Evolutionary conservation across 2,329 filamentous ascomycete species (phyloP).

Genomic region (Aspergillus neoniger): DNA sequence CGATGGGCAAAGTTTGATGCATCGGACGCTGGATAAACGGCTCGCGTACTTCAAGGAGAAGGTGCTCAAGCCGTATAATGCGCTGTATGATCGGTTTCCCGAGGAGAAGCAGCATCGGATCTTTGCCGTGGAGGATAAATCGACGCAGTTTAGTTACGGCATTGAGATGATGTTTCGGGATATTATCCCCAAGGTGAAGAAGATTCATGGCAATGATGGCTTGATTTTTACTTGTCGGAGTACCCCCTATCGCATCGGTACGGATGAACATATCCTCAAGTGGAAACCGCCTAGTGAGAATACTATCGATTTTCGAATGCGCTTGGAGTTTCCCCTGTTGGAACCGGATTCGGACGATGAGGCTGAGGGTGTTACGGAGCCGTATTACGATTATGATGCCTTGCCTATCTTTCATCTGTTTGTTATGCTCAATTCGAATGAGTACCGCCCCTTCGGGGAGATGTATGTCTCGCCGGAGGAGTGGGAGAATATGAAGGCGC

Average conservation of each 20-base stretch:
- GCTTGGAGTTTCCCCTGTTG: conserved; percentile 72
- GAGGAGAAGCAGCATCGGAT: conserved; percentile 69
- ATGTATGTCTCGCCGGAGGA: conserved; percentile 73
- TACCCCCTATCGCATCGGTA: conserved; percentile 83
- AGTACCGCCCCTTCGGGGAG: conserved; percentile 67
- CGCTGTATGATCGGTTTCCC: conserved; percentile 71
- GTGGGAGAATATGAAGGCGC: conserved; percentile 77
- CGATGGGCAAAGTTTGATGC: conserved; percentile 73
- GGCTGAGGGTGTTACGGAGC: conserved; percentile 63
- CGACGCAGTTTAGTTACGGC: conserved; percentile 84
- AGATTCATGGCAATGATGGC: conserved; percentile 85
- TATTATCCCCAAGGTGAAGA: conserved; percentile 74
- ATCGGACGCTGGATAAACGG: conserved; percentile 81
- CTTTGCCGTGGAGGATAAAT: conserved; percentile 84
- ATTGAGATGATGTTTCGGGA: conserved; percentile 90
- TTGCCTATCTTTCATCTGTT: conserved; percentile 73
- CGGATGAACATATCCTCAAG: conserved; percentile 90
- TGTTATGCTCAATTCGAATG: conserved; percentile 64
- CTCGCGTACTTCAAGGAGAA: conserved; percentile 81
- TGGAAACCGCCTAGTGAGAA: conserved; percentile 98
- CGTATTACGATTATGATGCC: conserved; percentile 76
- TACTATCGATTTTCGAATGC: conserved; percentile 86
- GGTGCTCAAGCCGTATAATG: conserved; percentile 76
- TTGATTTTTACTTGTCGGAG: conserved; percentile 95
- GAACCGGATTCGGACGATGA: conserved; percentile 69